Evolutionary conservation across 1,139 yeast genomes (phyloP).

Genomic region (Candida mesenterica): DNA sequence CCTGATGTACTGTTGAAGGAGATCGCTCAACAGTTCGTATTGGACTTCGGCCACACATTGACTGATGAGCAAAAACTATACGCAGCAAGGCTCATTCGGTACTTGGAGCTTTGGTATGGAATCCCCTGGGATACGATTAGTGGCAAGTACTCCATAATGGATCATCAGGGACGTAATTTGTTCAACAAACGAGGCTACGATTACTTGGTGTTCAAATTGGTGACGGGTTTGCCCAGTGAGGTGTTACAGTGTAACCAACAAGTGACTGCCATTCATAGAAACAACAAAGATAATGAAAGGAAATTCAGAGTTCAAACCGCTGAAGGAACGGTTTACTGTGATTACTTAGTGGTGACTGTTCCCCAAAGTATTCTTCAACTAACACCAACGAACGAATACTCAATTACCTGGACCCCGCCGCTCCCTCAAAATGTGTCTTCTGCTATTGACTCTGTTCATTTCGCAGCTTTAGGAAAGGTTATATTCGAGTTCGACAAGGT

Average conservation of each 20-base stretch:
- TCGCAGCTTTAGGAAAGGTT: slow-evolving; percentile 76
- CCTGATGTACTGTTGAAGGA: slow-evolving; percentile 53
- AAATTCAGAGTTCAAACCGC: slow-evolving; percentile 8
- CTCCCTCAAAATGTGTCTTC: slow-evolving; percentile 48
- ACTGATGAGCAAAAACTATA: slow-evolving; percentile 50
- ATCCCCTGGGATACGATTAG: slow-evolving; percentile 64
- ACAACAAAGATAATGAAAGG: slow-evolving; percentile 16
- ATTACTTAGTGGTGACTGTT: slow-evolving; percentile 65
- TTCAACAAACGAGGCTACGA: slow-evolving; percentile 61
- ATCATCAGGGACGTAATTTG: slow-evolving; percentile 74
- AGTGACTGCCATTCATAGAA: slow-evolving; percentile 43
- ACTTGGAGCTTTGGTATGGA: slow-evolving; percentile 78
- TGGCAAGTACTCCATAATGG: slow-evolving; percentile 63
- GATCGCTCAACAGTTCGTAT: slow-evolving; percentile 46
- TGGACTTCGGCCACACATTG: slow-evolving; percentile 44
- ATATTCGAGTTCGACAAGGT: slow-evolving; percentile 64
- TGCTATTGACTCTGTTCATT: slow-evolving; percentile 53
- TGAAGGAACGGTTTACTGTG: slow-evolving; percentile 26
- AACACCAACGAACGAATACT: slow-evolving; percentile 33
- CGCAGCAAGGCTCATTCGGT: slow-evolving; percentile 53
- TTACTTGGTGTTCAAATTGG: slow-evolving; percentile 46
- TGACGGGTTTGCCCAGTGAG: slow-evolving; percentile 35
- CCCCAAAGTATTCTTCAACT: slow-evolving; percentile 67
- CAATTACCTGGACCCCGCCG: slow-evolving; percentile 59
- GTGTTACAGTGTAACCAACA: slow-evolving; percentile 43